Evolutionary conservation across 2,329 filamentous ascomycete genomes (phyloP).

Genomic region (Claviceps citrina): DNA sequence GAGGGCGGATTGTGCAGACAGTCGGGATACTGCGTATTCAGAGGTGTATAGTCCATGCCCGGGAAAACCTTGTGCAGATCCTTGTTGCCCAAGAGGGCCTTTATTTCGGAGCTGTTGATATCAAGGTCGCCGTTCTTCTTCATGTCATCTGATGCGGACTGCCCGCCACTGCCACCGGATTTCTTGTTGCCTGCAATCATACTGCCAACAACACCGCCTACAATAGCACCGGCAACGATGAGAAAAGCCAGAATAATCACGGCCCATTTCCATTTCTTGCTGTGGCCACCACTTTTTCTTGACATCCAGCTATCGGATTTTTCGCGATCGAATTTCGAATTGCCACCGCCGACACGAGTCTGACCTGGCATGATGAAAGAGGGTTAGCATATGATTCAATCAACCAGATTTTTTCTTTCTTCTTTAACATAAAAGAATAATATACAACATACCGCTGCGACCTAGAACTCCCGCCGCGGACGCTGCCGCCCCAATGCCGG

Average conservation of each 20-base stretch:
- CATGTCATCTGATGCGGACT: constrained; percentile 44
- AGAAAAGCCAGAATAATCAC: constrained; percentile 49
- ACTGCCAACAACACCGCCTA: constrained; percentile 60
- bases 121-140: constrained; percentile 52
- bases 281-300: constrained; percentile 34
- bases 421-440: too few species aligned
- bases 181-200: constrained; percentile 42
- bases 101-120: constrained; percentile 63
- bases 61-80: constrained; percentile 86
- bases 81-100: constrained; percentile 63
- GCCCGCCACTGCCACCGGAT: constrained; percentile 9
- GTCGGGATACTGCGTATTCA: constrained; percentile 78
- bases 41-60: constrained; percentile 86
- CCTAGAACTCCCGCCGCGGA: constrained; percentile 13
- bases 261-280: constrained; percentile 55
- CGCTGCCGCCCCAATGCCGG: constrained; percentile 24
- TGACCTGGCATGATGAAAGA: neutral
- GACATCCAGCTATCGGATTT: constrained; percentile 8
- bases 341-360: neutral
- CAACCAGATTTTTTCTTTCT: too few species aligned
- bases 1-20: constrained; percentile 64
- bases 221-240: constrained; percentile 54
- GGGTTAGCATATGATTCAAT: neutral
- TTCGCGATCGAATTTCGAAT: constrained; percentile 7
- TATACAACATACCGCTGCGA: constrained; percentile 11